phyloP scores from a whole-genome alignment of 495 filamentous ascomycete genomes.

The Peziza echinospora region DNA sequence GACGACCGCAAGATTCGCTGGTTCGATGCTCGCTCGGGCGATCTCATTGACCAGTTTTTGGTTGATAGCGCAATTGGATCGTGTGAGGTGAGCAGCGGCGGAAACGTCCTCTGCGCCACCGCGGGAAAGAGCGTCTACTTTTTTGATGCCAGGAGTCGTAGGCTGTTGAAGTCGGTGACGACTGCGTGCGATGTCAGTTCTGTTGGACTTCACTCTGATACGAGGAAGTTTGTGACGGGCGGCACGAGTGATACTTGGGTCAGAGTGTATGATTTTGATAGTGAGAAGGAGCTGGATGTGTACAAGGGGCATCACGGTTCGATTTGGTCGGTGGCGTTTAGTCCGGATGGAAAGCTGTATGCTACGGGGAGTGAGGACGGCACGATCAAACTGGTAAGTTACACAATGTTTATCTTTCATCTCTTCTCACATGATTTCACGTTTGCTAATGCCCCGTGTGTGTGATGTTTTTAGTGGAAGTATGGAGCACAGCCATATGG shows the following conservation, averaged over 20 bases:
- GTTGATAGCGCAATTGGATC: conserved; percentile 71
- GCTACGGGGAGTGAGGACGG: conserved; percentile 93
- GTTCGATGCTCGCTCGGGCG: conserved; percentile 68
- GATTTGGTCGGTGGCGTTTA: conserved; percentile 86
- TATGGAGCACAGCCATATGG: conserved; percentile 45
- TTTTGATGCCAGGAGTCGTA: conserved; percentile 54
- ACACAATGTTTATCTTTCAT: neutral
- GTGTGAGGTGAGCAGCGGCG: conserved; percentile 54
- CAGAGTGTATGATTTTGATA: conserved; percentile 69
- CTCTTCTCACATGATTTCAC: neutral
- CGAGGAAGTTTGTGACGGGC: conserved; percentile 67
- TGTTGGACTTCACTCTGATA: conserved; percentile 63
- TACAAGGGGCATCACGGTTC: conserved; percentile 96
- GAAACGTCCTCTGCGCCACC: conserved; percentile 21
- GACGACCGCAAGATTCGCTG: conserved; percentile 82
- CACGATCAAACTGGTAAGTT: conserved; percentile 59
- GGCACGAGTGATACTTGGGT: conserved; percentile 85
- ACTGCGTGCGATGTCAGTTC: conserved; percentile 68
- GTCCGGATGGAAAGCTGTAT: conserved; percentile 84
- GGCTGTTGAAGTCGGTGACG: conserved; percentile 53
- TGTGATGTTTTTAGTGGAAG: conserved; percentile 37
- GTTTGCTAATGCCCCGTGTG: neutral
- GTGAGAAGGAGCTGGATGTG: conserved; percentile 55
- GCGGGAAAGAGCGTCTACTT: conserved; percentile 86
- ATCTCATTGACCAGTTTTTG: conserved; percentile 43